Base-by-base conservation (phyloP, 1,139 yeast genomes). In the Taiozyma sp. region DNA sequence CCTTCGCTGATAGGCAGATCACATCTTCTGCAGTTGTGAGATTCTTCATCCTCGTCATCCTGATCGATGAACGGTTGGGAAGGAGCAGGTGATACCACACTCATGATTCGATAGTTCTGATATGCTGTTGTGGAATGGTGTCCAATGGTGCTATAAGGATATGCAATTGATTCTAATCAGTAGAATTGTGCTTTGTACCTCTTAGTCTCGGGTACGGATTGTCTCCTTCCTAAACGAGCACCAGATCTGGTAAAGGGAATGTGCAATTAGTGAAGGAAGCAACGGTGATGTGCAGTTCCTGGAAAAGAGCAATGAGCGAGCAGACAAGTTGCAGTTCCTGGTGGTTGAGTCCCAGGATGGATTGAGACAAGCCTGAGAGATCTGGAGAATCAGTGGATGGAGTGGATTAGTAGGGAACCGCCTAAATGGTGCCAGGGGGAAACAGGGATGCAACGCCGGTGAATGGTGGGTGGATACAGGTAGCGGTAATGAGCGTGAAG, bases 1-100 rank as follows among this genome's bases (percentile, higher is more conserved):
- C 91, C 93, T 56, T 84, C 88, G 21, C 74, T 72, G 45, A 86
- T 85, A 39, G 81, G 64, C 42, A 62, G 45, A 10, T 55, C 48
- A 42, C 65, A 62, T 46, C 61, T 56, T 51, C 63, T 53, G 57
- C 64, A 61, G 11, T 43, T 44, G 39, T 59, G 63, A 0, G 60
- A 46, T 26, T 56, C 62, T 1, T 53, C 58, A 6, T 53, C 59
- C 19, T 53, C 56, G 11, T 52, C 53, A 19, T 50, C 53, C 1
- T 49, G 48, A 21, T 19, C 22, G 14, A 22, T 22, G 29, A 24
- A 22, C 11, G 41, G 41, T 8, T 40, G 43, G 10, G 43, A 40
- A 22, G 21, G 11, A 35, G 26, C 37, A 35, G 41, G 39, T 13
- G 45, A 40, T 40, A 24, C 19, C 28, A 24, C 29, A 24, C 43